Conservation (phyloP, 2,329 filamentous ascomycete species). For the Phialophora tarda region DNA sequence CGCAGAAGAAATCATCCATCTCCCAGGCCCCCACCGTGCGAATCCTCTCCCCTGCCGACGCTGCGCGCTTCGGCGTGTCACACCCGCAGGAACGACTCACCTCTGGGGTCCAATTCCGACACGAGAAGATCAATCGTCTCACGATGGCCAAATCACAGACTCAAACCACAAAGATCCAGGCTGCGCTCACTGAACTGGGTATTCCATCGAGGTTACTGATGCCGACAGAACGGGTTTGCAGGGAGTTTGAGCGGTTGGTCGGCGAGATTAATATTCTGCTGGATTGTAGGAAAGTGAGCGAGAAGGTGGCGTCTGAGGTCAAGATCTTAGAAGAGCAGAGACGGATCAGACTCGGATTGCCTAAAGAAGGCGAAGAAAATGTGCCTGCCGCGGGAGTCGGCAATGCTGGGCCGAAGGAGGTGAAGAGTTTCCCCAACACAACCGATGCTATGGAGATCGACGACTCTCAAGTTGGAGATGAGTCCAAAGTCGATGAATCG, state of each 20-base stretch:
- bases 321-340: constrained; percentile 50
- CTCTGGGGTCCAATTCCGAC: constrained; percentile 87
- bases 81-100: constrained; percentile 83
- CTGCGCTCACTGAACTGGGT: constrained; percentile 55
- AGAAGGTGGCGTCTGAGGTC: constrained; percentile 57
- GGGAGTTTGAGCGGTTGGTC: constrained; percentile 57
- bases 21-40: constrained; percentile 62
- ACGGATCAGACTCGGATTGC: constrained; percentile 37
- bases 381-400: constrained; percentile 11
- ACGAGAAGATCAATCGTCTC: constrained; percentile 59
- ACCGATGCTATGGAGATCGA: constrained; percentile 37
- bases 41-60: constrained; percentile 75
- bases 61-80: constrained; percentile 80
- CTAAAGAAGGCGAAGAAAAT: constrained; percentile 34
- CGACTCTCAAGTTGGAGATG: constrained; percentile 24
- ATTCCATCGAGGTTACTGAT: constrained; percentile 55
- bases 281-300: constrained; percentile 54
- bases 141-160: constrained; percentile 58
- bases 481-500: constrained; percentile 28
- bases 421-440: constrained; percentile 2
- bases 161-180: constrained; percentile 55
- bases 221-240: constrained; percentile 57
- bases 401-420: neutral
- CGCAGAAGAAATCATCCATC: constrained; percentile 47
- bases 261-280: constrained; percentile 54